Percentiles rank a stretch among this genome's conserved stretches.
These are phyloP conservation scores for Hyphodiscus sp. DNA, from an alignment of 2,329 filamentous ascomycete species.

Conservation along the genomic window DNA sequence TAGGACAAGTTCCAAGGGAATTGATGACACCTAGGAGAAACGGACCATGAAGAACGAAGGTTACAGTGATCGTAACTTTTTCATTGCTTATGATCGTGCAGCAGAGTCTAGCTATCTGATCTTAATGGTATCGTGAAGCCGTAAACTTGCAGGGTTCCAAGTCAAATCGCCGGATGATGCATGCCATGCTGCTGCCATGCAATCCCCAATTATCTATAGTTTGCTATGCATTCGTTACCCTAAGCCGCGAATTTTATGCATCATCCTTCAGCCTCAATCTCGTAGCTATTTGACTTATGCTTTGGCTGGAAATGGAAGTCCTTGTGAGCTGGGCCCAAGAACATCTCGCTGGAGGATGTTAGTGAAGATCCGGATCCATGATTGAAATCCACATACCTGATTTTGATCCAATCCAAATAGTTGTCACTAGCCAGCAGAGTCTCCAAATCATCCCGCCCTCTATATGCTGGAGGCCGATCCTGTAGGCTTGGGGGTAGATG, in stretches of 20 bases:
- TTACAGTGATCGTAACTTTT: too few species aligned
- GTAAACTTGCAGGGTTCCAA: too few species aligned
- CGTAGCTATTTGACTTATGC: slow-evolving; percentile 91
- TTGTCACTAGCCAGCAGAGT: slow-evolving; percentile 86
- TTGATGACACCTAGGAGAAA: too few species aligned
- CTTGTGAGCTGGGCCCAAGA: slow-evolving; percentile 81
- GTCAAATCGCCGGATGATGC: too few species aligned
- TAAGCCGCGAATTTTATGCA: background rate
- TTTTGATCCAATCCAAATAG: slow-evolving; percentile 98
- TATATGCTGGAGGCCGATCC: slow-evolving; percentile 79
- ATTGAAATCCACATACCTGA: slow-evolving; percentile 60
- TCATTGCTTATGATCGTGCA: too few species aligned
- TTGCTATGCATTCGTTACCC: too few species aligned
- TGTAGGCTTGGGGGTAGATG: slow-evolving; percentile 82
- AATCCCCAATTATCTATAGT: too few species aligned
- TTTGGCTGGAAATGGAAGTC: slow-evolving; percentile 95
- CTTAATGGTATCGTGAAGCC: too few species aligned
- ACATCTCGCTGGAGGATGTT: slow-evolving; percentile 72
- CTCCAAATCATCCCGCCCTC: slow-evolving; percentile 83
- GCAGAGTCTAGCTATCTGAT: too few species aligned
- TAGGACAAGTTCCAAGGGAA: too few species aligned
- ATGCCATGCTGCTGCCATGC: too few species aligned
- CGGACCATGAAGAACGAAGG: too few species aligned
- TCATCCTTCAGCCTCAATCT: slow-evolving; percentile 68
- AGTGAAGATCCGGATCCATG: background rate